Conservation (phyloP, 257 asterid species). For the Petunia secreta region DNA sequence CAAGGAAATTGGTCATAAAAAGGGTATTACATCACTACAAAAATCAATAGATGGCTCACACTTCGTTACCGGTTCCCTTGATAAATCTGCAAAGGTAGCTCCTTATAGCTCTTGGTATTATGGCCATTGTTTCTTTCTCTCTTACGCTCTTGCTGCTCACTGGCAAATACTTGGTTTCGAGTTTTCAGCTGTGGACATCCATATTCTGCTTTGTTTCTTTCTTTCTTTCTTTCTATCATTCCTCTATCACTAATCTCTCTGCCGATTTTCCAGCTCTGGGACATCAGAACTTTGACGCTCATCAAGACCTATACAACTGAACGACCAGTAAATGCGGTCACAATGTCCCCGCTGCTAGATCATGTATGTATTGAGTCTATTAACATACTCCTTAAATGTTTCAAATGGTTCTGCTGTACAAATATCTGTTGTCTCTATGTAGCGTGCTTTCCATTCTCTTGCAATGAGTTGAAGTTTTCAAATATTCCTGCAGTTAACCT, state of each 20-base stretch:
- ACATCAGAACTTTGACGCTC: slow-evolving; percentile 69
- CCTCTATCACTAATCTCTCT: slow-evolving; percentile 15
- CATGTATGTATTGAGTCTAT: slow-evolving; percentile 57
- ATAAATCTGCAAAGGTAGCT: slow-evolving; percentile 88
- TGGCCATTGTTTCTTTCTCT: neutral
- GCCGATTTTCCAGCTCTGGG: slow-evolving; percentile 79
- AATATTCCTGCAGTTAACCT: too few relatives aligned
- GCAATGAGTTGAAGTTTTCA: too few relatives aligned
- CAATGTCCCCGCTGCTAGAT: slow-evolving; percentile 89
- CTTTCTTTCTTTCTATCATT: neutral
- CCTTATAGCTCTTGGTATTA: neutral
- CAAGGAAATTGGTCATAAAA: slow-evolving; percentile 77
- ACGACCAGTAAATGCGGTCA: slow-evolving; percentile 88
- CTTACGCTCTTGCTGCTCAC: neutral
- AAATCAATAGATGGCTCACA: slow-evolving; percentile 80
- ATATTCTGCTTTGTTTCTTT: neutral
- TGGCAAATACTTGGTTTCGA: neutral
- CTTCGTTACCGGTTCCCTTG: slow-evolving; percentile 85
- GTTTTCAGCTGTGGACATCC: neutral
- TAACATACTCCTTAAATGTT: neutral
- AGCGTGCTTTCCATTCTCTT: too few relatives aligned
- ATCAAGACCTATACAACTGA: slow-evolving; percentile 79
- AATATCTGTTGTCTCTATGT: too few relatives aligned
- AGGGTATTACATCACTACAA: slow-evolving; percentile 76
- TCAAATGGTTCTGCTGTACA: neutral